phyloP scores from a whole-genome alignment of 2,329 filamentous ascomycete species.

The Aureobasidium leucospermi region DNA sequence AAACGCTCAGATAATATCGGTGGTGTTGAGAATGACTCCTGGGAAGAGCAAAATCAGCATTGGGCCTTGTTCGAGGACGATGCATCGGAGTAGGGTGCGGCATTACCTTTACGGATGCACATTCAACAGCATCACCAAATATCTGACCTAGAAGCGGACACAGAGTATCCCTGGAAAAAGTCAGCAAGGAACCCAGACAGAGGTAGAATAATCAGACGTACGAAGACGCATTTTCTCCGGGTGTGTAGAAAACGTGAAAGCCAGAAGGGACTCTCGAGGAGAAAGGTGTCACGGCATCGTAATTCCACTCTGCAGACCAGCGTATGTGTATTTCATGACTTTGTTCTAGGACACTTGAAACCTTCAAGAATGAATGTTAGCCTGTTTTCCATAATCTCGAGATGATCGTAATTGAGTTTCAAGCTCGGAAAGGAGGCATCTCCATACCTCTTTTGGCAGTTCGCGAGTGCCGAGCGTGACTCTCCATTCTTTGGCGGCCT shows the following conservation, averaged over 20 bases:
- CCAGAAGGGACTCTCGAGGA: constrained; percentile 70
- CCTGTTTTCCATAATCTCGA: neutral
- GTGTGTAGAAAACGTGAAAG: constrained; percentile 72
- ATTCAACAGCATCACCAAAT: constrained; percentile 52
- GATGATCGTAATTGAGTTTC: neutral
- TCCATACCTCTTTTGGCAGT: constrained; percentile 56
- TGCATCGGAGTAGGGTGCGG: neutral
- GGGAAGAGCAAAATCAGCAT: neutral
- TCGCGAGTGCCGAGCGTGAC: constrained; percentile 67
- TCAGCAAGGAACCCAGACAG: constrained; percentile 7
- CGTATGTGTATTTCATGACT: constrained; percentile 69
- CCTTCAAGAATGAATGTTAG: constrained; percentile 30
- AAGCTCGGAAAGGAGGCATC: neutral
- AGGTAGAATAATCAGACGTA: constrained; percentile 21
- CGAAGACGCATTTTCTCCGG: constrained; percentile 35
- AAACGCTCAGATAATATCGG: constrained; percentile 52
- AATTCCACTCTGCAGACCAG: constrained; percentile 59
- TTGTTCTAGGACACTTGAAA: constrained; percentile 55
- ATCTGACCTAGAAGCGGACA: constrained; percentile 52
- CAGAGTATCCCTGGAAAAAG: constrained; percentile 37
- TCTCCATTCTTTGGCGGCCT: constrained; percentile 69
- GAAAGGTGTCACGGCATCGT: constrained; percentile 60
- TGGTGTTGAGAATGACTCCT: constrained; percentile 29
- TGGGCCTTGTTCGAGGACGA: neutral
- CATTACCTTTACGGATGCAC: constrained; percentile 42